Base-by-base conservation (phyloP, 148 eudicot species). In the Limonium bicolor region DNA sequence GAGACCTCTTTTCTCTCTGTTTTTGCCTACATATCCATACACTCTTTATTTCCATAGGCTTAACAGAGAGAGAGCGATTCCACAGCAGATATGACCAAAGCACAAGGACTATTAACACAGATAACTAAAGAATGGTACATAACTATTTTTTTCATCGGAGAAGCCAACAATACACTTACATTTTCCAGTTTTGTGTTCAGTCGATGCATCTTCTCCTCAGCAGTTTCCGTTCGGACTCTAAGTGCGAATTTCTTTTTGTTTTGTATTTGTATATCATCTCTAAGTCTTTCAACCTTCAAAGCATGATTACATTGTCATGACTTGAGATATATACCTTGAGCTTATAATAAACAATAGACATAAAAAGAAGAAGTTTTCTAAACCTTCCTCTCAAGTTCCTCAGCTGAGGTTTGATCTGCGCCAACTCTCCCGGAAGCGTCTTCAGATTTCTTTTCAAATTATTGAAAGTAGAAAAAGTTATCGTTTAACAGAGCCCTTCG, bases 221-320 rank as follows among this genome's bases (percentile, higher is more conserved):
- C 62, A 53, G 73, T 73, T 22, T 41, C 36, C 3, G 59, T 62
- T 60, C 67, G 62, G 19, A 56, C 39, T 62, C 76, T 76, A 46
- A 82, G 54, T 0, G 56, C 68, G 32, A 61, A 65, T 33, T 67
- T 87, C 44, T 76, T 76, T 56, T 51, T 60, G 32, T 57, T 70
- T 46, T 77, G 87, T 13, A 39, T 21, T 16, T 76, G 78, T 36
- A 67, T 46, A 61, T 78, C 82, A 56, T 67, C 72, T 61, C 59
- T 69, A 36, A 87, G 76, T 53, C 63, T 65, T 27, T 74, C 80
- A 59, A 79, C 62, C 77, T 80, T 56, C 49, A 55, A 23, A 34
- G n/a, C n/a, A n/a, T n/a, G 12, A n/a, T n/a, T n/a, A n/a, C n/a
- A n/a, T n/a, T n/a, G n/a, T n/a, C n/a, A n/a, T n/a, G n/a, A n/a